Evolutionary conservation across 495 filamentous ascomycete species (phyloP).

Genomic region (Trypethelium eluteriae): DNA sequence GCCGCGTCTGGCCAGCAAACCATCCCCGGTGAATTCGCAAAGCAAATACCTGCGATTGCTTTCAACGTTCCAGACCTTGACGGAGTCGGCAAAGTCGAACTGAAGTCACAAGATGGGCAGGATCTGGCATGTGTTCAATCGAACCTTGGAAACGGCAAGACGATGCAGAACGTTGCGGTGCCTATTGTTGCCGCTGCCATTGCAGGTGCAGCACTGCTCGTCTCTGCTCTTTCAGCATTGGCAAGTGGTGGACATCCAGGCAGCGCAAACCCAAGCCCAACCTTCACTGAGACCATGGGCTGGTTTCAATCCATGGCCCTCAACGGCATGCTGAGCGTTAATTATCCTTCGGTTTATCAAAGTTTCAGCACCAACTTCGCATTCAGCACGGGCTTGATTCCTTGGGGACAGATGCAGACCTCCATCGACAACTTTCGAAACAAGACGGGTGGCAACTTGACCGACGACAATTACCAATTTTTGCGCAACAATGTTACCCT

Average conservation of each 20-base stretch:
- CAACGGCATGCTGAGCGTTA: conserved; percentile 90
- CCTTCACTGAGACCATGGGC: conserved; percentile 76
- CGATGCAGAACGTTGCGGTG: conserved; percentile 62
- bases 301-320: conserved; percentile 91
- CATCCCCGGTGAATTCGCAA: conserved; percentile 63
- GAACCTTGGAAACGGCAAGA: conserved; percentile 77
- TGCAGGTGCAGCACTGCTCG: conserved; percentile 71
- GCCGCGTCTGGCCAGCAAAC: conserved; percentile 57
- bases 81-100: conserved; percentile 70
- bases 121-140: conserved; percentile 80
- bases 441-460: conserved; percentile 79
- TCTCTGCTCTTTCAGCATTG: conserved; percentile 66
- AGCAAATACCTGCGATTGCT: conserved; percentile 77
- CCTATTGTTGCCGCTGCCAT: conserved; percentile 80
- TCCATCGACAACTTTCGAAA: conserved; percentile 80
- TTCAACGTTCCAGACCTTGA: conserved; percentile 89
- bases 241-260: conserved; percentile 54
- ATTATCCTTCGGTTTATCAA: conserved; percentile 76
- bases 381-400: conserved; percentile 79
- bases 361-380: conserved; percentile 89
- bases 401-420: conserved; percentile 70
- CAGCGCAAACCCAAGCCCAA: conserved; percentile 65
- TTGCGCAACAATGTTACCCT: conserved; percentile 63
- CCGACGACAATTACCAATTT: conserved; percentile 64
- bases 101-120: conserved; percentile 53